Evolutionary conservation across 495 filamentous ascomycete genomes (phyloP).

Genomic region (Bryoglossum gracile): DNA sequence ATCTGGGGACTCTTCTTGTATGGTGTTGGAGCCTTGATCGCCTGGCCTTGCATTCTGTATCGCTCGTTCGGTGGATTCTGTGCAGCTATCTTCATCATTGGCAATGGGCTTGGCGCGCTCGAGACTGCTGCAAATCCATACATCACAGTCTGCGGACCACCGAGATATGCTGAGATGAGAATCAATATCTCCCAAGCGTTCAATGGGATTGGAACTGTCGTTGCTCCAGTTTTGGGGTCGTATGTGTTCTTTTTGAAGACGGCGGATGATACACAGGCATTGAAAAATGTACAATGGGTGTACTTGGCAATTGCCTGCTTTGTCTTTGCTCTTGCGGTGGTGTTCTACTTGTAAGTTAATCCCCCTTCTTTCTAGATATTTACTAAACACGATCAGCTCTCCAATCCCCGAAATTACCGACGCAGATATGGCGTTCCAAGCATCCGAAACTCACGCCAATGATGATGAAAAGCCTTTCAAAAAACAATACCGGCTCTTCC

Average conservation of each 20-base stretch:
- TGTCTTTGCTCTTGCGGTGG: slow-evolving; percentile 39
- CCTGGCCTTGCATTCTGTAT: slow-evolving; percentile 47
- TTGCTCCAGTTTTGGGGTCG: slow-evolving; percentile 44
- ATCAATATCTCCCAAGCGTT: slow-evolving; percentile 50
- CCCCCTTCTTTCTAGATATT: no score
- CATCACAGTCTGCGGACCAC: slow-evolving; percentile 46
- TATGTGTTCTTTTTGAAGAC: slow-evolving; percentile 44
- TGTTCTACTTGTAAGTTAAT: slow-evolving; percentile 32
- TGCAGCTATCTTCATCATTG: slow-evolving; percentile 52
- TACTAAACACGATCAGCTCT: slow-evolving; percentile 25
- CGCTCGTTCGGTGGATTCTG: slow-evolving; percentile 54
- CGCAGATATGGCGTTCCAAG: slow-evolving; percentile 50
- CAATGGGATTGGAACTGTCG: slow-evolving; percentile 47
- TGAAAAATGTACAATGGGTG: slow-evolving; percentile 49
- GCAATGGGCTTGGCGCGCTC: slow-evolving; percentile 44
- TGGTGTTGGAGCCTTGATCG: slow-evolving; percentile 46
- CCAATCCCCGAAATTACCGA: slow-evolving; percentile 49
- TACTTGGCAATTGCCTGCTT: slow-evolving; percentile 51
- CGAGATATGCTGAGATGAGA: slow-evolving; percentile 43
- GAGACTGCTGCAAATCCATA: slow-evolving; percentile 55
- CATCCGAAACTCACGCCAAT: slow-evolving; percentile 30
- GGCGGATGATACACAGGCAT: slow-evolving; percentile 32
- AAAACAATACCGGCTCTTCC: slow-evolving; percentile 48
- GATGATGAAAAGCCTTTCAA: slow-evolving; percentile 36
- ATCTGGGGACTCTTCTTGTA: slow-evolving; percentile 46